Percentiles rank a stretch among this genome's conserved stretches.
These are phyloP conservation scores for Amylocystis lapponica DNA, from an alignment of 768 basidiomycete species.

Conservation along the genomic window DNA sequence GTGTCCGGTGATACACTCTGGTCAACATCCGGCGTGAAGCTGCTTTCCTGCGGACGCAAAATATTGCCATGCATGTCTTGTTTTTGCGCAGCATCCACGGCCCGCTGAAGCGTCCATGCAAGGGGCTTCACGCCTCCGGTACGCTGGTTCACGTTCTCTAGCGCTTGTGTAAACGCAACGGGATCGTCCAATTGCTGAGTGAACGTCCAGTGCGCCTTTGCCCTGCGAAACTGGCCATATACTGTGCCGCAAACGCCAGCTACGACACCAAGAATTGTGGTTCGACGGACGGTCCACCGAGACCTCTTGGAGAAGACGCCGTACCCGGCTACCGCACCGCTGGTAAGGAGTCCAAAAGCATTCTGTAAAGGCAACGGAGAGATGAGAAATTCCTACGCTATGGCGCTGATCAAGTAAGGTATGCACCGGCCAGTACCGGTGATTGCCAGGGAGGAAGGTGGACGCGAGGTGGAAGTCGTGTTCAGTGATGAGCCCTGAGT, in stretches of 20 bases:
- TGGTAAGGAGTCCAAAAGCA: slow-evolving; percentile 21
- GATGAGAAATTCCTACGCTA: too few relatives aligned
- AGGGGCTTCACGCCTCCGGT: slow-evolving; percentile 8
- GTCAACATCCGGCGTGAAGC: slow-evolving; percentile 1
- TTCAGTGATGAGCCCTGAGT: slow-evolving; percentile 41
- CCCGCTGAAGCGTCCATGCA: slow-evolving; percentile 10
- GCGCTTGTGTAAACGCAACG: slow-evolving; percentile 23
- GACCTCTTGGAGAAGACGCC: slow-evolving; percentile 23
- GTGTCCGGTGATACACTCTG: neutral
- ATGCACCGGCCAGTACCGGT: slow-evolving; percentile 41
- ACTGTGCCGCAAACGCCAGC: slow-evolving; percentile 25
- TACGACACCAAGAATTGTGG: slow-evolving; percentile 18
- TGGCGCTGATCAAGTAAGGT: slow-evolving; percentile 12
- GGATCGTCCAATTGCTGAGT: slow-evolving; percentile 25
- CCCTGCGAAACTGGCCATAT: slow-evolving; percentile 25
- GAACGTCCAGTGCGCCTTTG: slow-evolving; percentile 26
- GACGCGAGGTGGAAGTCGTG: slow-evolving; percentile 54
- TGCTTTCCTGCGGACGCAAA: slow-evolving; percentile 4
- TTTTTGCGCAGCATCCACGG: slow-evolving; percentile 9
- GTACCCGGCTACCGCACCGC: slow-evolving; percentile 19
- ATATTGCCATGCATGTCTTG: slow-evolving; percentile 7
- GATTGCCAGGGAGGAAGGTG: slow-evolving; percentile 45
- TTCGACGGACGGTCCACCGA: slow-evolving; percentile 22
- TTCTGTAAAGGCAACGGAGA: slow-evolving; percentile 19
- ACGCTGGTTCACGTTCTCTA: slow-evolving; percentile 27